These are phyloP conservation scores for Saururus chinensis DNA, from an alignment of 164 flowering plant genomes.

Conservation along the genomic window DNA sequence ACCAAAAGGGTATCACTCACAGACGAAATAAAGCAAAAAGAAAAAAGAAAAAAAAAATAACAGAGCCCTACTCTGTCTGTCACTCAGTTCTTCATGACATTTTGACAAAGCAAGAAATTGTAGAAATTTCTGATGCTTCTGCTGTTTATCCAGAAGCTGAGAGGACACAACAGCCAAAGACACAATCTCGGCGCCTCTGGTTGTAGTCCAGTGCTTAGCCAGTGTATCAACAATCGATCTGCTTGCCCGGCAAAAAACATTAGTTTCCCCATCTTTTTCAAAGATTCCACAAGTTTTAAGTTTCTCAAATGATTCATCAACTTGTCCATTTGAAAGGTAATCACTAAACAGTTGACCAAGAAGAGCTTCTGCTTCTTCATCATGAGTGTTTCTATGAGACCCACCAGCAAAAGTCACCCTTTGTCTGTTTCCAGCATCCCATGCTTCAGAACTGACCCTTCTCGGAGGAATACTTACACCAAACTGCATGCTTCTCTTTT, in stretches of 20 bases:
- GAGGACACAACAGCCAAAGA: slow-evolving; percentile 57
- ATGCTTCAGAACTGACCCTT: slow-evolving; percentile 68
- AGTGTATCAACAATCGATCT: slow-evolving; percentile 83
- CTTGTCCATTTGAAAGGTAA: slow-evolving; percentile 64
- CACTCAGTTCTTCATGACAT: slow-evolving; percentile 84
- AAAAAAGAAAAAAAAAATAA: background rate
- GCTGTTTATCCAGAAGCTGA: slow-evolving; percentile 85
- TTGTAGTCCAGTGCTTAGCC: slow-evolving; percentile 98
- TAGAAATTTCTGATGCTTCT: slow-evolving; percentile 76
- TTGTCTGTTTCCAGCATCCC: slow-evolving; percentile 58
- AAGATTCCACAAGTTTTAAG: slow-evolving; percentile 63
- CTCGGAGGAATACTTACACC: slow-evolving; percentile 51
- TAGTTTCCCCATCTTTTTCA: slow-evolving; percentile 83
- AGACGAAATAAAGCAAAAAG: background rate
- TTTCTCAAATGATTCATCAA: slow-evolving; percentile 56
- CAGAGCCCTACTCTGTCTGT: slow-evolving; percentile 63
- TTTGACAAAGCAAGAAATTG: slow-evolving; percentile 92
- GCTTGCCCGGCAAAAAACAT: slow-evolving; percentile 70
- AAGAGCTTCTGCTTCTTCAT: slow-evolving; percentile 88
- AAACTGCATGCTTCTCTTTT: slow-evolving; percentile 43
- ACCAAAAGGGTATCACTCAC: background rate
- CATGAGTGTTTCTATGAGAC: slow-evolving; percentile 53
- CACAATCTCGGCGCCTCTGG: slow-evolving; percentile 86
- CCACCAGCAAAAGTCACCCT: slow-evolving; percentile 32
- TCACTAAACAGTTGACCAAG: slow-evolving; percentile 72